Conservation (phyloP, 1,284 basidiomycete genomes). For the Heliocybe sulcata region DNA sequence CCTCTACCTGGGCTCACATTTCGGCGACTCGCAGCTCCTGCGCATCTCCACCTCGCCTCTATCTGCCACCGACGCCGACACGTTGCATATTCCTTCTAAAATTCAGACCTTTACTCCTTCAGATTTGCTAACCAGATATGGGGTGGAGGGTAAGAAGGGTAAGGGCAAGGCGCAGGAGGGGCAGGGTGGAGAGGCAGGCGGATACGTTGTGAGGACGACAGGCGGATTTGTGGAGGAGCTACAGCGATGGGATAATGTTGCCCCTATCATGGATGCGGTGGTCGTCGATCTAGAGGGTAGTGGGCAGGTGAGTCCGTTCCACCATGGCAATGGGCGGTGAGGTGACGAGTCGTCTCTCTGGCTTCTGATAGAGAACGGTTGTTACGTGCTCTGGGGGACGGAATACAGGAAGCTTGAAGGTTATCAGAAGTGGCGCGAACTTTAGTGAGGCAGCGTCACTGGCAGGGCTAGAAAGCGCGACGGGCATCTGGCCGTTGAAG, state of each 20-base stretch:
- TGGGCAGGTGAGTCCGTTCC: conserved; percentile 50
- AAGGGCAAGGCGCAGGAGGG: conserved; percentile 12
- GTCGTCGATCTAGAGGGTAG: conserved; percentile 71
- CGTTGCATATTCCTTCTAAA: conserved; percentile 42
- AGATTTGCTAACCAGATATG: conserved; percentile 14
- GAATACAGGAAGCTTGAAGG: conserved; percentile 74
- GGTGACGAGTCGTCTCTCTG: too few relatives aligned
- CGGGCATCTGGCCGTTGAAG: conserved; percentile 62
- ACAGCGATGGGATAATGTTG: conserved; percentile 73
- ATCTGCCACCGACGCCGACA: conserved; percentile 32
- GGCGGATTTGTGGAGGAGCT: conserved; percentile 52
- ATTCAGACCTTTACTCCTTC: conserved; percentile 32
- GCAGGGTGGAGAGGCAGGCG: conserved; percentile 17
- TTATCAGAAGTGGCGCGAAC: conserved; percentile 84
- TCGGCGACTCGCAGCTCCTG: conserved; percentile 77
- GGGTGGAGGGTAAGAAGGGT: conserved; percentile 23
- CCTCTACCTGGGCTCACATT: conserved; percentile 80
- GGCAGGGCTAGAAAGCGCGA: conserved; percentile 52
- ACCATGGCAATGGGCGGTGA: too few relatives aligned
- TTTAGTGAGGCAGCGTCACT: conserved; percentile 62
- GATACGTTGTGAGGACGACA: conserved; percentile 41
- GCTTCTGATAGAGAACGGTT: conserved; percentile 77
- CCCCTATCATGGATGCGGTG: conserved; percentile 83
- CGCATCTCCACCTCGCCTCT: conserved; percentile 42
- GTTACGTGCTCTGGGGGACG: conserved; percentile 86